Evolutionary conservation across 768 basidiomycete genomes (phyloP), one percentile per base, ranked within the genome.

Genomic region (Coprinellus aureogranulatus): DNA sequence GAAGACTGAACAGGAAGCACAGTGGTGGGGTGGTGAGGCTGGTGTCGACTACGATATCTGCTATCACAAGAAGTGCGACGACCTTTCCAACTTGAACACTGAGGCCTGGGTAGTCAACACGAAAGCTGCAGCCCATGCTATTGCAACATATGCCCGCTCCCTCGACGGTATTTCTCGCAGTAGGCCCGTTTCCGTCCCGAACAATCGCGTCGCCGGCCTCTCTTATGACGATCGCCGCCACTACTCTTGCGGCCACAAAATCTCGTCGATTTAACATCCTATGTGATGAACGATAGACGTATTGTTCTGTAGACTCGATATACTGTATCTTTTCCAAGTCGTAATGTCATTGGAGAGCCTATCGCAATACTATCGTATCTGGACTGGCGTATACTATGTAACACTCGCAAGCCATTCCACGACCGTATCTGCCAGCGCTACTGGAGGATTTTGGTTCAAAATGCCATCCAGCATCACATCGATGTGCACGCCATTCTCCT

Each of bases 51-150:
- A 68, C 52, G 71, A 72, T 50, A 40, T 25, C 3, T 72, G 70
- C 58, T 72, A 71, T 59, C 71, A 72, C 59, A 53, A 63, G 30
- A 61, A 61, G 12, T 72, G 70, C 60, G 69, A 71, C 46, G 65
- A 53, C 25, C 51, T 71, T 40, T 60, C 64, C 34, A 71, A 71
- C 62, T 62, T 73, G 31, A 62, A 67, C 44, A 44, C 59, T 22
- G 54, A 58, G 22, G 59, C 62, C 9, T 70, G 64, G 62, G 50
- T 61, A 16, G 46, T 62, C 18, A 68, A 68, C 59, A 63, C 69
- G 53, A 62, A 63, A 22, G 69, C 64, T 53, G 62, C 62, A 47
- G 69, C 67, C 9, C 64, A 68, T 41, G 45, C 65, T 22, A 65
- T 68, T 28, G 65, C 69, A 22, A 68, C 66, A n/a, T 68, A 67